Conservation (phyloP, 129 eudicot species). For the Tagetes patula region DNA sequence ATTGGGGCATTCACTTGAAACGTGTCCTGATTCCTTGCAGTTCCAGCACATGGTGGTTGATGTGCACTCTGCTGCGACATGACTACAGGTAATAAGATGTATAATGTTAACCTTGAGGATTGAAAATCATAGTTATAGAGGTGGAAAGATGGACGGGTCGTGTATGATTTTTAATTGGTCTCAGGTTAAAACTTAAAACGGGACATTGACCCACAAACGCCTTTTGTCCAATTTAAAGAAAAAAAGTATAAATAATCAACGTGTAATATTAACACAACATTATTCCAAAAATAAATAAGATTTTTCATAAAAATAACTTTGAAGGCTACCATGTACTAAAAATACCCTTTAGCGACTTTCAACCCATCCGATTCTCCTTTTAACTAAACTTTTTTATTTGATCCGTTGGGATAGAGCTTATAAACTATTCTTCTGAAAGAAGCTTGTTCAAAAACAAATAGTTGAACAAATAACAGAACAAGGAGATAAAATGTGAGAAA, state of each 20-base stretch:
- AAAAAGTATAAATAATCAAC: neutral
- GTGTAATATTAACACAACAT: neutral
- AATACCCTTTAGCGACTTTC: neutral
- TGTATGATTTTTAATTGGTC: neutral
- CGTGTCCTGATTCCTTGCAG: slow-evolving; percentile 67
- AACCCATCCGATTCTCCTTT: neutral
- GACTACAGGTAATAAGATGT: slow-evolving; percentile 35
- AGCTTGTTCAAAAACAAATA: neutral
- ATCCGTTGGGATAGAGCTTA: neutral
- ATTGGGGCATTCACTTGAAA: slow-evolving; percentile 58
- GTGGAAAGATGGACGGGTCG: neutral
- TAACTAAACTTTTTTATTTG: neutral
- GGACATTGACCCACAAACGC: neutral
- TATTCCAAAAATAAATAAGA: neutral
- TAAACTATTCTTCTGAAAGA: neutral
- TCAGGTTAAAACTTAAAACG: neutral
- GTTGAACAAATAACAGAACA: neutral
- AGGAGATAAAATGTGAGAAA: neutral
- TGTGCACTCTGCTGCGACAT: slow-evolving; percentile 59
- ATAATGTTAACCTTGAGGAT: slow-evolving; percentile 24
- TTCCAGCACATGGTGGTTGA: slow-evolving; percentile 76
- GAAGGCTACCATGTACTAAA: neutral
- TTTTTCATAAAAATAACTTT: neutral
- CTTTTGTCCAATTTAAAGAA: neutral
- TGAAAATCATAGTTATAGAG: neutral